Conservation (phyloP, 129 eudicot genomes). For the Tanacetum coccineum region DNA sequence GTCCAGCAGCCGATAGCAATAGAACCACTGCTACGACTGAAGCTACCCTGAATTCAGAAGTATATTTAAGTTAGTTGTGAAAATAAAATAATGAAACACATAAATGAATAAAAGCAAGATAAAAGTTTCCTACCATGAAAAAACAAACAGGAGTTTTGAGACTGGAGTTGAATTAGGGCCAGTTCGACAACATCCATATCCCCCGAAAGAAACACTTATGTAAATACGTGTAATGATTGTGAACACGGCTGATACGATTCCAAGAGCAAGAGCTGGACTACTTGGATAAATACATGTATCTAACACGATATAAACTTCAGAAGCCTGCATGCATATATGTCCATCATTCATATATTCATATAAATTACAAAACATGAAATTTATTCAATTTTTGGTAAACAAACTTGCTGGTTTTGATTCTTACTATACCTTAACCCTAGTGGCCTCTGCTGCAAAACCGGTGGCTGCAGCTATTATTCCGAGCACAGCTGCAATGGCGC, state of each 20-base stretch:
- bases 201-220: conserved; percentile 10
- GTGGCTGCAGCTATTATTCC: conserved; percentile 26
- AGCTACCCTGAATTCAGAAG: conserved; percentile 7
- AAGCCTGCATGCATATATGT: conserved; percentile 12
- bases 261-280: conserved; percentile 19
- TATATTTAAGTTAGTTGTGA: neutral
- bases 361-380: neutral
- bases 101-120: neutral
- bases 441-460: too few relatives aligned
- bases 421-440: conserved; percentile 21
- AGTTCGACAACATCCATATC: conserved; percentile 14
- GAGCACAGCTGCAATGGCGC: conserved; percentile 17
- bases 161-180: conserved; percentile 7
- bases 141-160: neutral
- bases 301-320: neutral
- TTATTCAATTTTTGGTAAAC: neutral
- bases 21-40: conserved; percentile 12
- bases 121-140: conserved; percentile 2
- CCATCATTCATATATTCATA: neutral
- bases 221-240: conserved; percentile 2
- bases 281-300: conserved; percentile 20
- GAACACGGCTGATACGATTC: conserved; percentile 11
- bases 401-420: neutral
- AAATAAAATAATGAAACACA: neutral
- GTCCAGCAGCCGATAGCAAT: conserved; percentile 7